Conservation (phyloP, 495 filamentous ascomycete species). For the Apiosordaria backusii region DNA sequence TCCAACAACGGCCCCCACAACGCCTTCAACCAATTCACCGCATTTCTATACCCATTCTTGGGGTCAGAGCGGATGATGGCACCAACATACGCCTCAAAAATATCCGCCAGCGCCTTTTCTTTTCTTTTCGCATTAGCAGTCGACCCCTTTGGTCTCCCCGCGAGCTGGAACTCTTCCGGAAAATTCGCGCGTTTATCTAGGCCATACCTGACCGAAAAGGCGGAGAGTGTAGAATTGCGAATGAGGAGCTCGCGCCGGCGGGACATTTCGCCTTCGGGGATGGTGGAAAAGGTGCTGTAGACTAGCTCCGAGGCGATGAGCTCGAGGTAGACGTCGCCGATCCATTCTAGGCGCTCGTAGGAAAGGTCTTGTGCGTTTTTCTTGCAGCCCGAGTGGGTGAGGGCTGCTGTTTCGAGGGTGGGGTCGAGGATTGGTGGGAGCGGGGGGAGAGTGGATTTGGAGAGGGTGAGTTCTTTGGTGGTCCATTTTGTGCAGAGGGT, state of each 20-base stretch:
- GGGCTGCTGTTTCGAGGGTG: conserved; percentile 56
- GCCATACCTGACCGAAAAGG: conserved; percentile 62
- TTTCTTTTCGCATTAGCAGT: conserved; percentile 48
- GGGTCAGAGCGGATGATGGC: conserved; percentile 66
- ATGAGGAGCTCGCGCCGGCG: conserved; percentile 67
- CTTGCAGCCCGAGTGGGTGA: conserved; percentile 59
- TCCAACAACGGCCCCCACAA: conserved; percentile 58
- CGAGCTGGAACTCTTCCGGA: conserved; percentile 41
- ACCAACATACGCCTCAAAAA: conserved; percentile 87
- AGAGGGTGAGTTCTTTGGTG: conserved; percentile 32
- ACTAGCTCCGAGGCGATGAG: conserved; percentile 64
- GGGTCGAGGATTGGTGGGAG: conserved; percentile 59
- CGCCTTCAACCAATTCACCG: conserved; percentile 62
- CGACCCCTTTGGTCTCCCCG: conserved; percentile 31
- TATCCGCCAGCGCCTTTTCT: conserved; percentile 70
- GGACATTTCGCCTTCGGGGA: conserved; percentile 57
- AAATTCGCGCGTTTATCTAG: conserved; percentile 59
- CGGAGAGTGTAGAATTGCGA: conserved; percentile 71
- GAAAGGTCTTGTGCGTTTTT: conserved; percentile 35
- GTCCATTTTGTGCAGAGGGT: conserved; percentile 39
- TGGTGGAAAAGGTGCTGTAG: conserved; percentile 56
- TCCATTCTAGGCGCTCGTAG: conserved; percentile 71
- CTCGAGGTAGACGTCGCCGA: conserved; percentile 74
- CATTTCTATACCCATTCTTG: conserved; percentile 54
- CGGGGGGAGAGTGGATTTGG: conserved; percentile 40